Conservation (phyloP, 768 basidiomycete species). For the Lenzites betulinus region DNA sequence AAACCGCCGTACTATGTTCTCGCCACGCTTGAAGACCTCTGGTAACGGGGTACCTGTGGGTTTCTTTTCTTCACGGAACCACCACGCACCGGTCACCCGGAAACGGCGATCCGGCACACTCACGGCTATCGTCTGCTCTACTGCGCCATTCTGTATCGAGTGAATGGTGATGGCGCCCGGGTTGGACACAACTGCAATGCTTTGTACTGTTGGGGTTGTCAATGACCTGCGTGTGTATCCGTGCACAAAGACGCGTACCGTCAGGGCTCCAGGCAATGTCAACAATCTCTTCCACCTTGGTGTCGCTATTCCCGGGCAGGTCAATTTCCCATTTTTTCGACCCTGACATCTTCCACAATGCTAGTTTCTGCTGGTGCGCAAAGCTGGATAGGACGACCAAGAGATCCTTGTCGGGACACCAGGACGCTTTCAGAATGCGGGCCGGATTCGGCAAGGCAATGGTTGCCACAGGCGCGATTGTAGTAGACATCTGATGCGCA, state of each 20-base stretch:
- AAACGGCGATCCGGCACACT: slow-evolving; percentile 19
- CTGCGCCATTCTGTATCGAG: slow-evolving; percentile 75
- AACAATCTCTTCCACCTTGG: slow-evolving; percentile 46
- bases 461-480: slow-evolving; percentile 59
- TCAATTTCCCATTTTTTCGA: slow-evolving; percentile 81
- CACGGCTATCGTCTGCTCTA: slow-evolving; percentile 50
- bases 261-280: slow-evolving; percentile 82
- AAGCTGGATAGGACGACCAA: slow-evolving; percentile 66
- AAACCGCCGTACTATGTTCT: slow-evolving; percentile 54
- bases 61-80: slow-evolving; percentile 59
- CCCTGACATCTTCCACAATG: slow-evolving; percentile 81
- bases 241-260: slow-evolving; percentile 45
- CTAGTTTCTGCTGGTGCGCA: slow-evolving; percentile 67
- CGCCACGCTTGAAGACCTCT: slow-evolving; percentile 73
- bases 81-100: slow-evolving; percentile 63
- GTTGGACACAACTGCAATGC: slow-evolving; percentile 66
- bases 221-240: slow-evolving; percentile 11
- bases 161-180: slow-evolving; percentile 70
- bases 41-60: slow-evolving; percentile 51
- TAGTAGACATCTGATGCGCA: slow-evolving; percentile 10
- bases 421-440: slow-evolving; percentile 62
- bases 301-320: slow-evolving; percentile 26
- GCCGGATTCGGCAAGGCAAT: slow-evolving; percentile 58
- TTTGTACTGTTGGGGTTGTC: slow-evolving; percentile 47
- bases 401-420: slow-evolving; percentile 86